These are phyloP conservation scores for Suillus fuscotomentosus DNA, from an alignment of 768 basidiomycete species.

Conservation along the genomic window DNA sequence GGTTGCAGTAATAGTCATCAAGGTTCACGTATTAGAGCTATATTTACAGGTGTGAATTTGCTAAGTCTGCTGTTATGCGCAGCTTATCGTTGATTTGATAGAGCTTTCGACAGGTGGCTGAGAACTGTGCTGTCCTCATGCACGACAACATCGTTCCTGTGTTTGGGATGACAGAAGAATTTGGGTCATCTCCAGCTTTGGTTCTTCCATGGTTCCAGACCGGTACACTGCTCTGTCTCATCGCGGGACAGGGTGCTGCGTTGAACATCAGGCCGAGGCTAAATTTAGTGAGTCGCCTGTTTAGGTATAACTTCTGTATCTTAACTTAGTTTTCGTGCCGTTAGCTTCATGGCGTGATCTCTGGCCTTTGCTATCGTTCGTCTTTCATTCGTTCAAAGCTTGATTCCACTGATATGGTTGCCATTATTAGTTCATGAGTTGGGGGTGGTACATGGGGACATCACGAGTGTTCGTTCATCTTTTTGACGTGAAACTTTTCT, in stretches of 20 bases:
- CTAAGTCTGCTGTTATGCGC: neutral
- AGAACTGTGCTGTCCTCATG: neutral
- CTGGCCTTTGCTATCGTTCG: conserved; percentile 8
- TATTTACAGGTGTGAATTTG: neutral
- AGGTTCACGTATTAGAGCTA: neutral
- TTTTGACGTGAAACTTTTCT: neutral
- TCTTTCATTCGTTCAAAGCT: conserved; percentile 1
- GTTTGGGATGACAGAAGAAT: neutral
- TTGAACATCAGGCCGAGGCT: neutral
- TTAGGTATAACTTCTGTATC: neutral
- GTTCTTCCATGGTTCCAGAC: neutral
- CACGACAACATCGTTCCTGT: neutral
- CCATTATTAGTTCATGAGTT: conserved; percentile 14
- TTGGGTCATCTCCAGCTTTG: neutral
- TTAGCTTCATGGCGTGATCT: conserved; percentile 4
- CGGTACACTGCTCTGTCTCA: neutral
- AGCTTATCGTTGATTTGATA: neutral
- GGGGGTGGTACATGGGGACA: conserved; percentile 15
- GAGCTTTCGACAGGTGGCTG: neutral
- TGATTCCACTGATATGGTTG: neutral
- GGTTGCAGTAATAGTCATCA: neutral
- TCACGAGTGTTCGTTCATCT: conserved; percentile 8
- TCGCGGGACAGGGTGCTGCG: neutral
- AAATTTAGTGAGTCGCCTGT: neutral
- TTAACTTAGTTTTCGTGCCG: neutral